Evolutionary conservation across 495 filamentous ascomycete species (phyloP).

Genomic region (Halenospora varia): DNA sequence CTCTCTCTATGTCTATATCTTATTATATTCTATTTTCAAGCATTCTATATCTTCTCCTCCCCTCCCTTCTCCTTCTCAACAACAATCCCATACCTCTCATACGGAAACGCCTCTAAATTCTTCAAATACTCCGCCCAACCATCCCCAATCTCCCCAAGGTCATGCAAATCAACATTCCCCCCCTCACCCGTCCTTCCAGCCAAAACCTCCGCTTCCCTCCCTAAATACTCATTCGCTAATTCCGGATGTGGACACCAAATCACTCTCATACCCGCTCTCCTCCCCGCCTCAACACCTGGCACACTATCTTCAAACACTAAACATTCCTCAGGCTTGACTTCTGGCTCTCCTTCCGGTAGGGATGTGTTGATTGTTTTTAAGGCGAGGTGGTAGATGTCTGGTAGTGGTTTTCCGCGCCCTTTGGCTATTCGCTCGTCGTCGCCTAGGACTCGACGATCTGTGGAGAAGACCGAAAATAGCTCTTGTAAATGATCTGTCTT

Average conservation of each 20-base stretch:
- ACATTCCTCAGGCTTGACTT: constrained; percentile 80
- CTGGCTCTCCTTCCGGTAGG: constrained; percentile 56
- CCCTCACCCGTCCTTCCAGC: constrained; percentile 74
- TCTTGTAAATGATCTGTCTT: constrained; percentile 74
- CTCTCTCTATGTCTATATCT: neutral
- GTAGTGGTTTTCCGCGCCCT: constrained; percentile 86
- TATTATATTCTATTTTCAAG: neutral
- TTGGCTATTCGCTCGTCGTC: constrained; percentile 78
- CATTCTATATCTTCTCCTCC: neutral
- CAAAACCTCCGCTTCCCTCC: constrained; percentile 75
- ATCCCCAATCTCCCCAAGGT: constrained; percentile 60
- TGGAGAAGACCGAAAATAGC: constrained; percentile 70
- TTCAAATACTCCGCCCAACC: constrained; percentile 64
- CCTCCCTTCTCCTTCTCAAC: constrained; percentile 4
- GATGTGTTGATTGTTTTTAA: constrained; percentile 78
- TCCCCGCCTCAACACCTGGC: constrained; percentile 84
- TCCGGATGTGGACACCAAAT: constrained; percentile 88
- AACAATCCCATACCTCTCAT: constrained; percentile 63
- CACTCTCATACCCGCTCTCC: constrained; percentile 92
- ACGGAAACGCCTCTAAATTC: constrained; percentile 68
- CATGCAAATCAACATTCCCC: constrained; percentile 43
- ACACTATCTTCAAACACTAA: constrained; percentile 96
- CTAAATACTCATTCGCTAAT: constrained; percentile 68
- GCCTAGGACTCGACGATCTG: constrained; percentile 67
- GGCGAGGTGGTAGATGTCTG: constrained; percentile 92